Evolutionary conservation across 495 filamentous ascomycete genomes (phyloP).

Genomic region (Hypoxylon intermedium): DNA sequence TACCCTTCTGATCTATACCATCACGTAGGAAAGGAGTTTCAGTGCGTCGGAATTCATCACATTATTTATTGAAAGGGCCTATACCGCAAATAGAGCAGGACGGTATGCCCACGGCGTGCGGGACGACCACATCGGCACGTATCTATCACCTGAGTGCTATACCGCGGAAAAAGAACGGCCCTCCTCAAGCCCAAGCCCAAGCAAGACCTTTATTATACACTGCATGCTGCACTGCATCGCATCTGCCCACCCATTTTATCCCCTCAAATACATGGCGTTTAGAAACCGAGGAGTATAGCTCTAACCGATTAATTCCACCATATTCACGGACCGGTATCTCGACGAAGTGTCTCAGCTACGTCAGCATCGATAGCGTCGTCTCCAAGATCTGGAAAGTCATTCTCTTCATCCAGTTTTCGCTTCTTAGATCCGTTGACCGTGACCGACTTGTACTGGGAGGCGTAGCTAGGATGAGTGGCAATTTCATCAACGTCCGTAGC

Average conservation of each 20-base stretch:
- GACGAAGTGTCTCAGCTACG: slow-evolving; percentile 78
- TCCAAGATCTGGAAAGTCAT: slow-evolving; percentile 74
- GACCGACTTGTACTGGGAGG: slow-evolving; percentile 54
- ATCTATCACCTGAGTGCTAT: neutral
- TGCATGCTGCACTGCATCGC: too few relatives aligned
- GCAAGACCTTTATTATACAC: too few relatives aligned
- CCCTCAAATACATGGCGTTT: neutral
- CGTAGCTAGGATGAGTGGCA: slow-evolving; percentile 61
- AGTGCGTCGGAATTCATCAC: neutral
- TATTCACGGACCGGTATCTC: slow-evolving; percentile 44
- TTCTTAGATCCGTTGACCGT: slow-evolving; percentile 66
- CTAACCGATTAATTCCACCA: neutral
- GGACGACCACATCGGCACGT: too few relatives aligned
- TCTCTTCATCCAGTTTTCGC: slow-evolving; percentile 69
- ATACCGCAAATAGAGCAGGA: neutral
- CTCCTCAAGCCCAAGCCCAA: too few relatives aligned
- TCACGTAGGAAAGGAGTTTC: too few relatives aligned
- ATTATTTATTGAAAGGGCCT: neutral
- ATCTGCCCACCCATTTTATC: neutral
- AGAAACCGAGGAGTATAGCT: neutral
- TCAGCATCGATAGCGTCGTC: slow-evolving; percentile 81
- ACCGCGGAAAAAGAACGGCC: too few relatives aligned
- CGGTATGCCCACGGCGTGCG: neutral
- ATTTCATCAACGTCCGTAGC: slow-evolving; percentile 50
- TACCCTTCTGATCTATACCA: too few relatives aligned